Evolutionary conservation across 1,284 basidiomycete genomes (phyloP).

Genomic region (Mycena citricolor): DNA sequence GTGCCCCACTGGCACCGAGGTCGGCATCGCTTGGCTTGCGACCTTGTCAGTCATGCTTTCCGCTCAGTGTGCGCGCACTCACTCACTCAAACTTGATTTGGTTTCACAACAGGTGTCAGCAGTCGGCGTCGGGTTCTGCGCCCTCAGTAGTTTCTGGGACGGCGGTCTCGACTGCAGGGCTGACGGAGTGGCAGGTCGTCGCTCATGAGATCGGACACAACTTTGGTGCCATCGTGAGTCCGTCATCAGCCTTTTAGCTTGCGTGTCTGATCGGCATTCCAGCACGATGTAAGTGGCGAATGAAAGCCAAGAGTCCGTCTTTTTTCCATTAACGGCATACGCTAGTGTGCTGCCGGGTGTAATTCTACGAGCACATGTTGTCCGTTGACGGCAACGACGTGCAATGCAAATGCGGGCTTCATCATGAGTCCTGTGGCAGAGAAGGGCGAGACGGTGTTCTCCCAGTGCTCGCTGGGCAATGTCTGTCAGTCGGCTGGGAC

Average conservation of each 20-base stretch:
- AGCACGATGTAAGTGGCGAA: slow-evolving; percentile 66
- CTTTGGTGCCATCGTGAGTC: slow-evolving; percentile 85
- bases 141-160: slow-evolving; percentile 74
- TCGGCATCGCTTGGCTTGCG: slow-evolving; percentile 89
- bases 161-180: slow-evolving; percentile 76
- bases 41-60: slow-evolving; percentile 52
- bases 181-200: slow-evolving; percentile 79
- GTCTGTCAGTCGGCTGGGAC: slow-evolving; percentile 58
- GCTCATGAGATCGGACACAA: slow-evolving; percentile 91
- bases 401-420: slow-evolving; percentile 66
- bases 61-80: background rate
- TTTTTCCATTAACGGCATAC: slow-evolving; percentile 9
- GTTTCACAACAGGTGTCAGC: slow-evolving; percentile 48
- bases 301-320: too few species aligned
- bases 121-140: slow-evolving; percentile 45
- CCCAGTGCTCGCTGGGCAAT: slow-evolving; percentile 82
- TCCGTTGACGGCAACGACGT: slow-evolving; percentile 60
- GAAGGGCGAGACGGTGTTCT: slow-evolving; percentile 67
- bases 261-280: slow-evolving; percentile 14
- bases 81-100: slow-evolving; percentile 4
- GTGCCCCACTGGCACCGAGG: slow-evolving; percentile 81
- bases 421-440: slow-evolving; percentile 84
- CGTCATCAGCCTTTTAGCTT: slow-evolving; percentile 11
- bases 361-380: slow-evolving; percentile 64
- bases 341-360: slow-evolving; percentile 69